phyloP scores from a whole-genome alignment of 192 early-diverging fungal genomes.

The Backusella tarrabulga region DNA sequence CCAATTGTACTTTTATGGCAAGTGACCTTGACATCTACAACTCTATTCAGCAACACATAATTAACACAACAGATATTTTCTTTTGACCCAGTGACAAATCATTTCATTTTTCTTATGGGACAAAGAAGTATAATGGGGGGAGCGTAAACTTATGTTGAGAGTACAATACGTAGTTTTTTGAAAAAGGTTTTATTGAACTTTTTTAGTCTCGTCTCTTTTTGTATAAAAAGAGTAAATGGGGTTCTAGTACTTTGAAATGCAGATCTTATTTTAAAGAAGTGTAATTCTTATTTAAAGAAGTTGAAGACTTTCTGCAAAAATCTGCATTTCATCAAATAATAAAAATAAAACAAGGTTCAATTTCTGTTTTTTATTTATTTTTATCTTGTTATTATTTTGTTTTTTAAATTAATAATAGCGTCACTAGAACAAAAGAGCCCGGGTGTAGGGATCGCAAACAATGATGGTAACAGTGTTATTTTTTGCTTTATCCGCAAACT shows the following conservation, averaged over 20 bases:
- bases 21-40: neutral
- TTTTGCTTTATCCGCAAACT: conserved; percentile 3
- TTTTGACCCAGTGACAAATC: conserved; percentile 8
- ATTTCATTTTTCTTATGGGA: neutral
- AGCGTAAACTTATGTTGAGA: neutral
- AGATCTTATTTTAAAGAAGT: neutral
- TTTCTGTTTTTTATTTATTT: conserved; percentile 7
- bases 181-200: neutral
- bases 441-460: conserved; percentile 3
- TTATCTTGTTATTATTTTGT: neutral
- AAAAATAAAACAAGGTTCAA: neutral
- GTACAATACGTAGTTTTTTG: neutral
- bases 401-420: conserved; percentile 8
- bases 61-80: conserved; percentile 12
- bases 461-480: conserved; percentile 1
- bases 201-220: neutral
- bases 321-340: neutral
- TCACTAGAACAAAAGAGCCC: neutral
- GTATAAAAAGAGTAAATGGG: neutral
- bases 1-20: conserved; percentile 1
- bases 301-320: neutral
- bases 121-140: neutral
- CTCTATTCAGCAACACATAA: neutral
- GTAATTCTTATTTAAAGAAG: neutral
- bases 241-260: neutral